These are phyloP conservation scores for Spathaspora sp. DNA, from an alignment of 805 yeast genomes.

Conservation along the genomic window DNA sequence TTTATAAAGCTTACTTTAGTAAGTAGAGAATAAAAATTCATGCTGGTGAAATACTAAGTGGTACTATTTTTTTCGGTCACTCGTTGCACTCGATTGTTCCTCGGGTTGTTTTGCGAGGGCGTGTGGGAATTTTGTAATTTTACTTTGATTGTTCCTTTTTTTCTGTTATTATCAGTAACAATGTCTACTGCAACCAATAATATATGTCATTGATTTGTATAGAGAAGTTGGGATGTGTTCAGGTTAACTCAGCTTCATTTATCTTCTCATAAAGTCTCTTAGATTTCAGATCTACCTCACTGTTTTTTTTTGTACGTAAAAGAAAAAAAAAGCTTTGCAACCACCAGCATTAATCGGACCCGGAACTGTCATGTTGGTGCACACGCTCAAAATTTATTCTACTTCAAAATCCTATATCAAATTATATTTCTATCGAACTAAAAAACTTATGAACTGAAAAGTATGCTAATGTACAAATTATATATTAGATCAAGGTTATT, in stretches of 20 bases:
- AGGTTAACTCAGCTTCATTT: background rate
- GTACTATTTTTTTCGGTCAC: background rate
- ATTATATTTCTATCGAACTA: background rate
- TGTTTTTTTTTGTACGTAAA: background rate
- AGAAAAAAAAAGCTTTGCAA: background rate
- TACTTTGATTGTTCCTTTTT: background rate
- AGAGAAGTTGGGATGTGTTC: background rate
- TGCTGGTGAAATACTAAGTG: background rate
- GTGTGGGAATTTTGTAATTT: background rate
- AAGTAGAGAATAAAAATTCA: background rate
- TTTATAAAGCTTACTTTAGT: background rate
- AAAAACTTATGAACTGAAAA: background rate
- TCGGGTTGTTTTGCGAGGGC: background rate
- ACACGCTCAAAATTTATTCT: background rate
- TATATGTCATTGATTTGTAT: background rate
- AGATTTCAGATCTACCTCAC: background rate
- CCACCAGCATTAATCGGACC: background rate
- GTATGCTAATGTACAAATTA: slow-evolving; percentile 1
- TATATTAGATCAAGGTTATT: background rate
- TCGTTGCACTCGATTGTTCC: background rate
- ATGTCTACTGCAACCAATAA: background rate
- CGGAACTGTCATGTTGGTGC: too few relatives aligned
- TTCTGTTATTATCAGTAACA: background rate
- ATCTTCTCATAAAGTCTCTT: background rate
- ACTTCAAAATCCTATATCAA: background rate